Evolutionary conservation across 495 filamentous ascomycete species (phyloP), one percentile per base, ranked within the genome.

Genomic region (Penicillium coprophilum): DNA sequence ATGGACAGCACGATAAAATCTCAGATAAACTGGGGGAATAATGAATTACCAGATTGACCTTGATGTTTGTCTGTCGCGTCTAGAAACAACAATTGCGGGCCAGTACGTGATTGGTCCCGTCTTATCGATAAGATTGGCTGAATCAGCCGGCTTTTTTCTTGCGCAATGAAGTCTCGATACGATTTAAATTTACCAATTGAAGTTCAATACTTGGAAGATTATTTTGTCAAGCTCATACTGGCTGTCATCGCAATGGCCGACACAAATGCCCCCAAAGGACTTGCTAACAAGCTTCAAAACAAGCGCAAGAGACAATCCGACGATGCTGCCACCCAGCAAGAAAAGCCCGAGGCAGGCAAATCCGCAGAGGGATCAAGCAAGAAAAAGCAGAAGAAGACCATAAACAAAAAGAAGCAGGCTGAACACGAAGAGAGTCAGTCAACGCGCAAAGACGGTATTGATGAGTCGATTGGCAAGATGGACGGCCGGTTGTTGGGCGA

Each of bases 401-500:
- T 73, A 47, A 86, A 85, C 62, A 73, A 85, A 63, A 73, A 75
- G 52, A 78, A 79, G 51, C 71, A 72, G 39, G 53, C 70, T 1
- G 72, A 79, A 12, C 73, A 87, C 17, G 80, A 83, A 48, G 77
- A 82, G 41, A 66, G 84, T 40, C 79, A 86, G 55, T 61, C 82
- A 41, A 68, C 84, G 40, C 79, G 77, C n/a, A 73, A 79, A 50
- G 69, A 71, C n/a, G 83, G 85, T n/a, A 72, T 96, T 53, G 93
- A 97, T 70, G 81, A 81, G 59, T 86, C 87, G 0, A 90, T 97
- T 67, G 83, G 84, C 27, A 80, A 83, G 32, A 89, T 98, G 85
- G 89, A 96, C 59, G 85, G 81, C 46, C 80, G 82, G 53, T 75
- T 97, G 34, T 69, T 96, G n/a, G 88, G 92, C 0, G 94, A 97